These are phyloP conservation scores for Cronartium quercuum DNA, from an alignment of 1,284 basidiomycete species.

Conservation along the genomic window DNA sequence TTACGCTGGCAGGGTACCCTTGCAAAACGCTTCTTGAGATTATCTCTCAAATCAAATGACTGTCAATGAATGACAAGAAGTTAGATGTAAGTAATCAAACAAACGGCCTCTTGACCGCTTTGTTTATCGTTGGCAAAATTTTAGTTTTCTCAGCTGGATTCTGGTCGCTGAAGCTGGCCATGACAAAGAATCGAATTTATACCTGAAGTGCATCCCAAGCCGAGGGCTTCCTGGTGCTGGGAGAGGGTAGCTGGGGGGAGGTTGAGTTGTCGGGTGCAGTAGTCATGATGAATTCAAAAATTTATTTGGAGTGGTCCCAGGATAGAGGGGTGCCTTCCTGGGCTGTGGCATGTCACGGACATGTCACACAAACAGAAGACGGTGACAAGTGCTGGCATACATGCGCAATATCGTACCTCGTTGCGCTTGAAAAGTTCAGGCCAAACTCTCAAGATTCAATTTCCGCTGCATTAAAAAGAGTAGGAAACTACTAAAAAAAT, in stretches of 20 bases:
- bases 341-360: too few relatives aligned
- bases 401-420: too few relatives aligned
- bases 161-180: not conserved
- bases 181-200: not conserved
- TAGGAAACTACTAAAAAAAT: too few relatives aligned
- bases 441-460: too few relatives aligned
- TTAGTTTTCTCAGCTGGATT: not conserved
- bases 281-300: too few relatives aligned
- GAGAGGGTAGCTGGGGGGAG: not conserved
- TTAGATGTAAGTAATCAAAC: not conserved
- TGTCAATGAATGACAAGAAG: not conserved
- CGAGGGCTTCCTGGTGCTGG: not conserved
- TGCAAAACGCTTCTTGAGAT: slow-evolving; percentile 18
- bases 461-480: too few relatives aligned
- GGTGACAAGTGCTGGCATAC: too few relatives aligned
- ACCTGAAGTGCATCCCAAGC: slow-evolving; percentile 37
- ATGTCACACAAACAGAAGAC: too few relatives aligned
- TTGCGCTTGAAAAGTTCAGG: too few relatives aligned
- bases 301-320: too few relatives aligned
- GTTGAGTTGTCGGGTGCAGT: too few relatives aligned
- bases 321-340: too few relatives aligned
- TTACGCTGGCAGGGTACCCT: slow-evolving; percentile 32
- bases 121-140: not conserved
- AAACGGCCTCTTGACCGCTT: not conserved
- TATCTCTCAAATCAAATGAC: slow-evolving; percentile 20